Percentiles rank a stretch among this genome's conserved stretches.
These are phyloP conservation scores for Entophlyctis luteolus DNA, from an alignment of 192 early-diverging fungal genomes.

Conservation along the genomic window DNA sequence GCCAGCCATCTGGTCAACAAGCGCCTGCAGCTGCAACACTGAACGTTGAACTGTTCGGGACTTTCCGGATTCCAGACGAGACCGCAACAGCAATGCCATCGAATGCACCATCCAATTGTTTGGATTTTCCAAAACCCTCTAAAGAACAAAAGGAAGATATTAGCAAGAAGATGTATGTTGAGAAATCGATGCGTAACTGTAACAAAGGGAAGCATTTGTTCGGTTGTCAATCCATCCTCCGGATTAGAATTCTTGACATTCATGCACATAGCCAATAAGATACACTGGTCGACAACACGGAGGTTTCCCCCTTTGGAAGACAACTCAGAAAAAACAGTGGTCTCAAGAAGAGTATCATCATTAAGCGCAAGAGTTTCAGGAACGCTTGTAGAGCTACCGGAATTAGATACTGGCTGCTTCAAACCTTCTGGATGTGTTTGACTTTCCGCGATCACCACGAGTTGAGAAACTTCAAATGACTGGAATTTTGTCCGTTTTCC, in stretches of 20 bases:
- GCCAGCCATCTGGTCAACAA: slow-evolving; percentile 87
- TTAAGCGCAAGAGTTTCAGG: slow-evolving; percentile 83
- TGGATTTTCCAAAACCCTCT: slow-evolving; percentile 82
- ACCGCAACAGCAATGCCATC: slow-evolving; percentile 86
- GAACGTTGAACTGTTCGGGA: slow-evolving; percentile 86
- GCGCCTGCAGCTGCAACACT: slow-evolving; percentile 84
- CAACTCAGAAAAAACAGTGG: slow-evolving; percentile 57
- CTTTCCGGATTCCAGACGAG: slow-evolving; percentile 81
- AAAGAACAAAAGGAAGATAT: neutral
- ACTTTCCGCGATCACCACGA: slow-evolving; percentile 87
- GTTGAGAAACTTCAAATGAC: slow-evolving; percentile 78
- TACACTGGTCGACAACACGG: slow-evolving; percentile 76
- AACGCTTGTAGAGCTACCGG: slow-evolving; percentile 15
- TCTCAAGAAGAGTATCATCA: slow-evolving; percentile 90
- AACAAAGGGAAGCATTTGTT: slow-evolving; percentile 95
- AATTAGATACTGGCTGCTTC: slow-evolving; percentile 24
- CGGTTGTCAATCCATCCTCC: slow-evolving; percentile 83
- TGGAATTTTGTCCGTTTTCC: slow-evolving; percentile 94
- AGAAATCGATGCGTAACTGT: slow-evolving; percentile 35
- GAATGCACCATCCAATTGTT: slow-evolving; percentile 99
- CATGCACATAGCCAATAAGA: slow-evolving; percentile 77
- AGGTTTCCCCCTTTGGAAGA: slow-evolving; percentile 62
- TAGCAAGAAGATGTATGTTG: neutral
- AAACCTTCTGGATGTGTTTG: too few relatives aligned
- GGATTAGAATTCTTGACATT: slow-evolving; percentile 96